These are phyloP conservation scores for Scheffersomyces ergatensis DNA, from an alignment of 805 yeast species.

Conservation along the genomic window DNA sequence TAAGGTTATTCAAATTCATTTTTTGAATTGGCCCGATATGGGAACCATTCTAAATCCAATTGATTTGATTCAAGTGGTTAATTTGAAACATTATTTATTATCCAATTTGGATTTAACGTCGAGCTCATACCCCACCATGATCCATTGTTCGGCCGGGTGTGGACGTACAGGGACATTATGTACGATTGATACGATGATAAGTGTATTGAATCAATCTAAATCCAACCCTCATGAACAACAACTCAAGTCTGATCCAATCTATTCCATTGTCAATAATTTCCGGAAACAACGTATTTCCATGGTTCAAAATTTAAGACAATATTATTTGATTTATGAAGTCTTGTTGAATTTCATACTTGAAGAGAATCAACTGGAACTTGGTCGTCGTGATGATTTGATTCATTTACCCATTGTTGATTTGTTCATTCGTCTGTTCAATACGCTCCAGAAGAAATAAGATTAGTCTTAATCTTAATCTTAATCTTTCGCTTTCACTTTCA, in stretches of 20 bases:
- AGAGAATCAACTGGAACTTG: not conserved
- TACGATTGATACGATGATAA: slow-evolving; percentile 33
- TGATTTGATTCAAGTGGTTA: slow-evolving; percentile 51
- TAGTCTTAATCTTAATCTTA: no score
- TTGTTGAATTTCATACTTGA: slow-evolving; percentile 18
- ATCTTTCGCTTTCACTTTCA: no score
- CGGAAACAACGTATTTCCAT: slow-evolving; percentile 54
- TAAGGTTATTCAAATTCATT: slow-evolving; percentile 70
- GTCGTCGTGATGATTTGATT: slow-evolving; percentile 8
- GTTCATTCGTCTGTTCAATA: slow-evolving; percentile 6
- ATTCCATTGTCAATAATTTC: slow-evolving; percentile 43
- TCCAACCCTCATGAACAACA: slow-evolving; percentile 7
- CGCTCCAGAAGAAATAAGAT: no score
- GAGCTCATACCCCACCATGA: slow-evolving; percentile 52
- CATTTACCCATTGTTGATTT: slow-evolving; percentile 9
- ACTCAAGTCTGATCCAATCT: slow-evolving; percentile 39
- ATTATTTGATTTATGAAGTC: slow-evolving; percentile 47
- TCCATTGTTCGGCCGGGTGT: slow-evolving; percentile 96
- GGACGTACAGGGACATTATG: slow-evolving; percentile 86
- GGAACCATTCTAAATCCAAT: slow-evolving; percentile 56
- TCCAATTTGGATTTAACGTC: slow-evolving; percentile 2
- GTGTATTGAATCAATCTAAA: slow-evolving; percentile 11
- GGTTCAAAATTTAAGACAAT: slow-evolving; percentile 59
- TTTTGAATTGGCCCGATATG: slow-evolving; percentile 82
- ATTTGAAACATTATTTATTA: slow-evolving; percentile 21